These are phyloP conservation scores for Skeletonema costatum DNA, from an alignment of 108 stramenopile genomes.

Conservation along the genomic window DNA sequence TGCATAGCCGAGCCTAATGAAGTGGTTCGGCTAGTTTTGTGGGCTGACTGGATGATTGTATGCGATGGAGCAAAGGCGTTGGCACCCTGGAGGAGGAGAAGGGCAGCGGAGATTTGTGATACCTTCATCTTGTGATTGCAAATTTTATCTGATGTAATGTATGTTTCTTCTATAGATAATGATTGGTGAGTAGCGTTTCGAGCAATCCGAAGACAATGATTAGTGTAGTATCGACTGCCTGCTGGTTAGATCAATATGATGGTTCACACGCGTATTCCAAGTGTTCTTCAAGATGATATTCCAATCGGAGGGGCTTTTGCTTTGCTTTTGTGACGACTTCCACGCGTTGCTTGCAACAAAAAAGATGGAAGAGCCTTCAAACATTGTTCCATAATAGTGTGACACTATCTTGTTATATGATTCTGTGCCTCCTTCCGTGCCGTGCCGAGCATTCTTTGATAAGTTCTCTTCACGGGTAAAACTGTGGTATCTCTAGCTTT, in stretches of 20 bases:
- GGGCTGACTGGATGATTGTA: neutral
- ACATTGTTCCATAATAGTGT: no score
- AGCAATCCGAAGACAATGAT: neutral
- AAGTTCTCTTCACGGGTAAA: no score
- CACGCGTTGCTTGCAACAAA: no score
- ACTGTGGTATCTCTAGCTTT: no score
- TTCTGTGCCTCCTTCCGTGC: no score
- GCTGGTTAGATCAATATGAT: neutral
- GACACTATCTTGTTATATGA: no score
- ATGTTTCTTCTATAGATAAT: no score
- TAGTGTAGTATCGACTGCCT: neutral
- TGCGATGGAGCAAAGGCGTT: slow-evolving; percentile 3
- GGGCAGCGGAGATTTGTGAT: neutral
- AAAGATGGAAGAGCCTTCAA: no score
- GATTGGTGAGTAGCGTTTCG: neutral
- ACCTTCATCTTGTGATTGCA: neutral
- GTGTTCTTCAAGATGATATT: neutral
- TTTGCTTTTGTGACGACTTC: no score
- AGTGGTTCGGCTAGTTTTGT: slow-evolving; percentile 2
- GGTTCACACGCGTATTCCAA: neutral
- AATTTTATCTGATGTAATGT: no score
- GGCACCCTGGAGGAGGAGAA: neutral
- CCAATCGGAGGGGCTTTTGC: no score
- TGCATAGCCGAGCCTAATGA: neutral
- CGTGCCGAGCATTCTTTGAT: no score